A percentile compares a stretch with the other conserved stretches of the same genome.
phyloP scores from a whole-genome alignment of 148 eudicot species.

The Nepenthes mirabilis region DNA sequence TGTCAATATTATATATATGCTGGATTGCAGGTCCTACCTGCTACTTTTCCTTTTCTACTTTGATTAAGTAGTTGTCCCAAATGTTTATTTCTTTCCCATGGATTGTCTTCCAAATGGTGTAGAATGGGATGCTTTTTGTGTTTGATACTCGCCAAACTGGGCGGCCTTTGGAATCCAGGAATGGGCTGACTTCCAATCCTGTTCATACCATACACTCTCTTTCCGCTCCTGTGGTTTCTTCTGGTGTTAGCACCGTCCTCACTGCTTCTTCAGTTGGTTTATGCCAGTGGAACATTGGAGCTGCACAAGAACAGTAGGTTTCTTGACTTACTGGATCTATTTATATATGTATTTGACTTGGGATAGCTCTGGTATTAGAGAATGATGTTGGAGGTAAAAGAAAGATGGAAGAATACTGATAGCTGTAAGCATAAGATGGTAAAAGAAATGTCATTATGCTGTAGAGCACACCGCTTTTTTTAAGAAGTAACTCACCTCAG shows the following conservation, averaged over 20 bases:
- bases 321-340: no score
- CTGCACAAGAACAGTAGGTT: constrained; percentile 37
- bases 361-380: no score
- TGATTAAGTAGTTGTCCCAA: not conserved
- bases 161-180: constrained; percentile 41
- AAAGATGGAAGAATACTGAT: no score
- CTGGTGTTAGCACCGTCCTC: constrained; percentile 44
- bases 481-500: no score
- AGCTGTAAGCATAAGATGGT: no score
- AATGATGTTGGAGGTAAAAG: no score
- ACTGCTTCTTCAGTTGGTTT: constrained; percentile 80
- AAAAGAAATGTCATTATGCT: no score
- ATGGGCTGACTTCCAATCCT: constrained; percentile 59
- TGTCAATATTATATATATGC: constrained; percentile 51
- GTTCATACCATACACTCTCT: constrained; percentile 56
- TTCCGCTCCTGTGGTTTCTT: constrained; percentile 18
- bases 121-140: constrained; percentile 80
- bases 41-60: constrained; percentile 2
- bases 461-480: no score
- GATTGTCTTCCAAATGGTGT: constrained; percentile 13
- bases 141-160: constrained; percentile 78
- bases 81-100: not conserved
- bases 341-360: no score
- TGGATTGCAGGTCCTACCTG: constrained; percentile 68
- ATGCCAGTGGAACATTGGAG: constrained; percentile 72